Evolutionary conservation across 2,329 filamentous ascomycete genomes (phyloP).

Genomic region (Acrocalymma vagum): DNA sequence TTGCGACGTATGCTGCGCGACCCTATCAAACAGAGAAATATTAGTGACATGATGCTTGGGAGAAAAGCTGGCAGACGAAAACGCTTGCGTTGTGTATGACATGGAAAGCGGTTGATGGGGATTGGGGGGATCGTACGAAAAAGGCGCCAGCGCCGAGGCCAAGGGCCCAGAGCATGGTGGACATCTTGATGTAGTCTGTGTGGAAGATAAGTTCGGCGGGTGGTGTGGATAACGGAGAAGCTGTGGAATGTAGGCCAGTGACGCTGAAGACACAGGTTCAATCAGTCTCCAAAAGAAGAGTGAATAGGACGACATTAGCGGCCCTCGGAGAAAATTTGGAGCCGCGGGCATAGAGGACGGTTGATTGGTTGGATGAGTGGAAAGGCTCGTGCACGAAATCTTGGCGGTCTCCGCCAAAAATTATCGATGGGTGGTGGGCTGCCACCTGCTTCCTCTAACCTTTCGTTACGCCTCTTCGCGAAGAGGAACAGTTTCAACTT

Average conservation of each 20-base stretch:
- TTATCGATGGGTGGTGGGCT: constrained; percentile 19
- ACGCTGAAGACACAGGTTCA: too few relatives aligned
- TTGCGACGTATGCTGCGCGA: constrained; percentile 88
- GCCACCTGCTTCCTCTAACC: too few relatives aligned
- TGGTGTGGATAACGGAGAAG: too few relatives aligned
- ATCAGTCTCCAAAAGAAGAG: too few relatives aligned
- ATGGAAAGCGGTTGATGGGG: not conserved
- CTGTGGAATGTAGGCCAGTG: too few relatives aligned
- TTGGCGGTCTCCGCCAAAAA: constrained; percentile 29
- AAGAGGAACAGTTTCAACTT: too few relatives aligned
- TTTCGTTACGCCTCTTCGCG: too few relatives aligned
- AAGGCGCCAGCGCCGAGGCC: constrained; percentile 73
- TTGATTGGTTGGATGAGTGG: constrained; percentile 9
- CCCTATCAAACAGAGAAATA: constrained; percentile 68
- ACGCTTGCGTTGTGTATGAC: too few relatives aligned
- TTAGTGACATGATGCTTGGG: too few relatives aligned
- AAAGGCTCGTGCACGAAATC: constrained; percentile 20
- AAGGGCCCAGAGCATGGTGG: constrained; percentile 65
- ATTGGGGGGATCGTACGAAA: constrained; percentile 57
- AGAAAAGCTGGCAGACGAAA: too few relatives aligned
- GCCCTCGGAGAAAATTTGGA: constrained; percentile 1
- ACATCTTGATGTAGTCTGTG: constrained; percentile 58
- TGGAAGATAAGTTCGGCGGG: too few relatives aligned
- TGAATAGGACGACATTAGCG: constrained; percentile 10
- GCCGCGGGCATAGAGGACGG: not conserved